Evolutionary conservation across 2,329 filamentous ascomycete genomes (phyloP).

Genomic region (Microsporum canis): DNA sequence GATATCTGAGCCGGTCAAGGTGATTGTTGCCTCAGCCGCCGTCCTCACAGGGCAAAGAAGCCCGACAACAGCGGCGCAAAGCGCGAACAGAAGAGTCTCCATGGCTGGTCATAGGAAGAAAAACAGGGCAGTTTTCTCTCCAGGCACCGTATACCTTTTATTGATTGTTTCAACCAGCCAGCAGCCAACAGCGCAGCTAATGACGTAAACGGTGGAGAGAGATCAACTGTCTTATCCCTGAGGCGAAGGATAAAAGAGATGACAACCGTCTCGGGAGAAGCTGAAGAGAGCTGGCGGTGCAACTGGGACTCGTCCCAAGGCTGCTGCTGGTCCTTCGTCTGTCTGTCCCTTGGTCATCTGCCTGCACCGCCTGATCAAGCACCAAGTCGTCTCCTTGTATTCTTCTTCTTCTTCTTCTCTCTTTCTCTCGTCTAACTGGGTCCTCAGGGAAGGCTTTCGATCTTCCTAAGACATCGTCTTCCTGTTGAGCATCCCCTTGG

Average conservation of each 20-base stretch:
- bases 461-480: not conserved
- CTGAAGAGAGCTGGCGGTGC: not conserved
- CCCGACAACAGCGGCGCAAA: not conserved
- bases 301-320: not conserved
- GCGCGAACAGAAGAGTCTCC: not conserved
- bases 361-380: not conserved
- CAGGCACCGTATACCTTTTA: not conserved
- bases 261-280: too few species aligned
- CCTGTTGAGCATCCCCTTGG: not conserved
- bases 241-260: not conserved
- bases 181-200: not conserved
- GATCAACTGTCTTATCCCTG: not conserved
- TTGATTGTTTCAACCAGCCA: not conserved
- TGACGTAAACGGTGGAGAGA: not conserved
- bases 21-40: not conserved
- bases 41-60: not conserved
- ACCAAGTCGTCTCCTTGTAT: not conserved
- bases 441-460: not conserved
- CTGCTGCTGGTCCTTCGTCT: not conserved
- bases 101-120: not conserved
- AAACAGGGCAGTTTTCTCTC: not conserved
- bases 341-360: not conserved
- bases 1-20: constrained; percentile 9
- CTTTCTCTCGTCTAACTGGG: not conserved
- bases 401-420: not conserved